Base-by-base conservation (phyloP, 139 green algal genomes). In the Auxenochlorella pyrenoidosa region DNA sequence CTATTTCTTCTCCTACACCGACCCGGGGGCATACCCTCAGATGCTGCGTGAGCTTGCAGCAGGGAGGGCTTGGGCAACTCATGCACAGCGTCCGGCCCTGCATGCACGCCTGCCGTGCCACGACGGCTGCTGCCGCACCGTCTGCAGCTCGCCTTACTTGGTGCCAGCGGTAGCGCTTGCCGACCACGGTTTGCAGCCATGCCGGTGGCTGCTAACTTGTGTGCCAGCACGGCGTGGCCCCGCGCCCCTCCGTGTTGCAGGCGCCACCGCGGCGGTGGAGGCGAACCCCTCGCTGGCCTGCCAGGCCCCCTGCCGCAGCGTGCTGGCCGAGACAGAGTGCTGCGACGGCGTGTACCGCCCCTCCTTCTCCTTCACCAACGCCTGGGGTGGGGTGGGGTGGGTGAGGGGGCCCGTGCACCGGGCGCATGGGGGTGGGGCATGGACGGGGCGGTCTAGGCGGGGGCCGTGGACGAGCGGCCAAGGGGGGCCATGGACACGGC, bases 321-420 rank as follows among this genome's bases (percentile, higher is more conserved):
- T 41, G 5, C 44, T 26, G 3, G 12, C 5, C 4, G 22, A 5
- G 1, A 8, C 47, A n/a, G 44, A 79, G 83, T 87, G 83, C 83
- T 87, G 83, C 26, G 83, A 87, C 54, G 71, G 58, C 26, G 73
- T 87, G 0, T 87, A 66, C 54, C 38, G 73, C 36, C 83, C 83
- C 26, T 47, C 44, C 36, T 82, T 87, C 51, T 63, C 73, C 38
- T 87, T 76, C 83, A 82, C 68, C 12, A 79, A 72, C 19, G 71
- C 68, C 0, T 79, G 24, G 22, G 43, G 60, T 59, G 51, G 71
- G 21, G 12, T n/a, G n/a, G n/a, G n/a, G n/a, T n/a, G n/a, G n/a
- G n/a, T n/a, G n/a, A n/a, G n/a, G n/a, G n/a, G n/a, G n/a, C n/a
- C n/a, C n/a, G n/a, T n/a, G n/a, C n/a, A n/a, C n/a, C n/a, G n/a